These are phyloP conservation scores for Parathielavia appendiculata DNA, from an alignment of 495 filamentous ascomycete species.

Conservation along the genomic window DNA sequence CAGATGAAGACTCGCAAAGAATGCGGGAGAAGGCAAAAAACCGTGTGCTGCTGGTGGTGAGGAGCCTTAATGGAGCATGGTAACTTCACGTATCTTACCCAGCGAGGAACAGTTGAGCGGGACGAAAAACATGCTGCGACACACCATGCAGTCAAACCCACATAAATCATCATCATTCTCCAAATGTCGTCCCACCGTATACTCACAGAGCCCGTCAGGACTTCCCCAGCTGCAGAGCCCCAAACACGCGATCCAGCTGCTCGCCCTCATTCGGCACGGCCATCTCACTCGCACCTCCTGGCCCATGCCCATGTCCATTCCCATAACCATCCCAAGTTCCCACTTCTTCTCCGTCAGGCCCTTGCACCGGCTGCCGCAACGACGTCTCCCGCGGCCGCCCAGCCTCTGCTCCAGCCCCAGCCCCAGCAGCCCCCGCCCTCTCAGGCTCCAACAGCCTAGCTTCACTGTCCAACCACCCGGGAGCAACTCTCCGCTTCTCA, in stretches of 20 bases:
- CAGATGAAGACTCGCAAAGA: no score
- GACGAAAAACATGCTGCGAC: no score
- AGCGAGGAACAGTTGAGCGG: no score
- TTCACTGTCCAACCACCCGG: slow-evolving; percentile 91
- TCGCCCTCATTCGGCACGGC: slow-evolving; percentile 57
- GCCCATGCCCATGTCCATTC: slow-evolving; percentile 21
- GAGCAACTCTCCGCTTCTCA: slow-evolving; percentile 86
- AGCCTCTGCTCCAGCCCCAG: slow-evolving; percentile 28
- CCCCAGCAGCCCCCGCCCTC: slow-evolving; percentile 31
- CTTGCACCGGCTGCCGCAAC: slow-evolving; percentile 10
- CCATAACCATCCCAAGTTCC: slow-evolving; percentile 1
- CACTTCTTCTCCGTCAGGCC: background rate
- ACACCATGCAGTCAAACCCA: no score
- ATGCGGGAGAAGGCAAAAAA: no score
- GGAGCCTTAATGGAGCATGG: no score
- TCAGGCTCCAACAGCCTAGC: slow-evolving; percentile 76
- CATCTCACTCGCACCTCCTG: slow-evolving; percentile 43
- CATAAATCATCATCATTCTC: background rate
- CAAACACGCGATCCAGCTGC: slow-evolving; percentile 87
- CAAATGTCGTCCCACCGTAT: background rate
- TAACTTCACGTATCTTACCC: no score
- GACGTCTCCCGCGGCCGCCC: slow-evolving; percentile 32
- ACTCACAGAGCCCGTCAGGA: background rate
- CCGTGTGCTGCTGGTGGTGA: no score
- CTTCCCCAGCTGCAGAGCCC: slow-evolving; percentile 47